Conservation (phyloP, 768 basidiomycete genomes). For the Floccularia luteovirens region DNA sequence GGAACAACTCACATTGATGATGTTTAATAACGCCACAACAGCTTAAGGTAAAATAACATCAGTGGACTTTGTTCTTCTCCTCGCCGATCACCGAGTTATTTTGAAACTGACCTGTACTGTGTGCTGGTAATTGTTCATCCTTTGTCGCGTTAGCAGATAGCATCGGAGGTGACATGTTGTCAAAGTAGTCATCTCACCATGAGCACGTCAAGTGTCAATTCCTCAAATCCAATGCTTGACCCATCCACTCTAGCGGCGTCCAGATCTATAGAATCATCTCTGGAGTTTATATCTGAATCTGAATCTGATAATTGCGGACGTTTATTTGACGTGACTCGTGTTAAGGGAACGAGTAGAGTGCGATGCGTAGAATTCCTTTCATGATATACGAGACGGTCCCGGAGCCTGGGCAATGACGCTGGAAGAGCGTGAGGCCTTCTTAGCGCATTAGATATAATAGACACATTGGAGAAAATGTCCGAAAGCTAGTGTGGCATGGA, state of each 20-base stretch:
- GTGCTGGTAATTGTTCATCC: slow-evolving; percentile 35
- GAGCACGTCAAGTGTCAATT: slow-evolving; percentile 29
- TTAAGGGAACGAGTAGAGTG: neutral
- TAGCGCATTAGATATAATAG: slow-evolving; percentile 29
- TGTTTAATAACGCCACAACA: slow-evolving; percentile 29
- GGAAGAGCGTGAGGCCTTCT: slow-evolving; percentile 26
- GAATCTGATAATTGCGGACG: neutral
- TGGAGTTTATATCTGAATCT: neutral
- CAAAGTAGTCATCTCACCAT: slow-evolving; percentile 18
- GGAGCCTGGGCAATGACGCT: slow-evolving; percentile 27
- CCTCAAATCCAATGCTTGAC: slow-evolving; percentile 31
- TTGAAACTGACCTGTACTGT: slow-evolving; percentile 25
- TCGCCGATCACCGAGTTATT: neutral
- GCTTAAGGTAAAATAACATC: slow-evolving; percentile 13
- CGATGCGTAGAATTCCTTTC: slow-evolving; percentile 18
- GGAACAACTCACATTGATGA: slow-evolving; percentile 24
- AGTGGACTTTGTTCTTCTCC: too few relatives aligned
- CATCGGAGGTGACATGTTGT: neutral
- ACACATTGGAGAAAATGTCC: slow-evolving; percentile 32
- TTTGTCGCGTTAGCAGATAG: slow-evolving; percentile 10
- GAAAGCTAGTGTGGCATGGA: slow-evolving; percentile 21
- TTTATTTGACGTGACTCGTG: neutral
- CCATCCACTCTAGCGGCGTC: slow-evolving; percentile 28
- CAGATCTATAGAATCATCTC: slow-evolving; percentile 9
- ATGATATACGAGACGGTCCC: slow-evolving; percentile 37